phyloP scores from a whole-genome alignment of 2,329 filamentous ascomycete genomes.

The Cephalotrichum gorgonifer region DNA sequence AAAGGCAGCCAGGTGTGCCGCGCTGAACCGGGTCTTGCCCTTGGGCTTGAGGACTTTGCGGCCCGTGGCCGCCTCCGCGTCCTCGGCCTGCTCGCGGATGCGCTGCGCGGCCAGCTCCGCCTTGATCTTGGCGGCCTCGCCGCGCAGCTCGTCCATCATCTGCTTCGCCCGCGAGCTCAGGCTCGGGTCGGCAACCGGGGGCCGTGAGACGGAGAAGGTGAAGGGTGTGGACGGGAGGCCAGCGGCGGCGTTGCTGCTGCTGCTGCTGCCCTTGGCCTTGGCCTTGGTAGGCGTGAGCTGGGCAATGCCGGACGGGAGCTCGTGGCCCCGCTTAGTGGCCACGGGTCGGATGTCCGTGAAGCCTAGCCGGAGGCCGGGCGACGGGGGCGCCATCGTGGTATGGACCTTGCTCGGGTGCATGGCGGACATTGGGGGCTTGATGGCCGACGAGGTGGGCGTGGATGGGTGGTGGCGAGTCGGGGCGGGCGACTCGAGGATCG shows the following conservation, averaged over 20 bases:
- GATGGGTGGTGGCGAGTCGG: slow-evolving; percentile 18
- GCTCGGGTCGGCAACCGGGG: slow-evolving; percentile 34
- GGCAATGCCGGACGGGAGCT: slow-evolving; percentile 18
- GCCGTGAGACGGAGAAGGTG: slow-evolving; percentile 57
- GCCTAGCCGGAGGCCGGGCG: slow-evolving; percentile 71
- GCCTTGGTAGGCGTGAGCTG: slow-evolving; percentile 57
- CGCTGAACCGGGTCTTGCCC: slow-evolving; percentile 73
- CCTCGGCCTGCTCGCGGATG: slow-evolving; percentile 40
- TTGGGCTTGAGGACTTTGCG: slow-evolving; percentile 75
- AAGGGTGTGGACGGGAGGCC: slow-evolving; percentile 47
- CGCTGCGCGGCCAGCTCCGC: slow-evolving; percentile 54
- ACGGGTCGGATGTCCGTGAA: slow-evolving; percentile 58
- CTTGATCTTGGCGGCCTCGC: slow-evolving; percentile 62
- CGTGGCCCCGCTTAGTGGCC: slow-evolving; percentile 31
- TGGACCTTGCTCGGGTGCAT: slow-evolving; percentile 89
- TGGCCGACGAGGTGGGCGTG: slow-evolving; percentile 54
- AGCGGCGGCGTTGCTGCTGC: no score
- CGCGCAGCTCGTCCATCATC: slow-evolving; percentile 58
- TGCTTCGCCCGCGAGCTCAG: slow-evolving; percentile 52
- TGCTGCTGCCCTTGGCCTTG: no score
- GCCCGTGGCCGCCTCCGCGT: slow-evolving; percentile 26
- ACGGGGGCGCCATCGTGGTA: slow-evolving; percentile 62
- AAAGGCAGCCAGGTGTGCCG: slow-evolving; percentile 78
- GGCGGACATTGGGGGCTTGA: slow-evolving; percentile 64
- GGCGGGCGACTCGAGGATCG: slow-evolving; percentile 7